Conservation (phyloP, 2,329 filamentous ascomycete genomes). For the Metarhizium sp. region DNA sequence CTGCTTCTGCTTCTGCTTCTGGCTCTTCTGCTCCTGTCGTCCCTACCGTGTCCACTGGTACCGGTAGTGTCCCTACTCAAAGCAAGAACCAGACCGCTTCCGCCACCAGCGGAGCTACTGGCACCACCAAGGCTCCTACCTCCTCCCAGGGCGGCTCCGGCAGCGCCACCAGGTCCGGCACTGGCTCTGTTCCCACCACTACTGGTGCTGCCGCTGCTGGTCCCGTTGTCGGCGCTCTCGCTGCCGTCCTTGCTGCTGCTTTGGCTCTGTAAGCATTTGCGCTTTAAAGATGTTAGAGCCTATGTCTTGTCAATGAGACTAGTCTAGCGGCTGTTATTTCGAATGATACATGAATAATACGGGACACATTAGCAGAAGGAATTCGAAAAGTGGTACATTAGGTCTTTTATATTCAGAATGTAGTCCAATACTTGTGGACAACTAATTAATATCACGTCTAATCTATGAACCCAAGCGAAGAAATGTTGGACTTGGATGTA, state of each 20-base stretch:
- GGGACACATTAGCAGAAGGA: neutral
- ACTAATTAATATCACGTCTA: constrained; percentile 1
- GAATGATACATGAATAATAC: constrained; percentile 1
- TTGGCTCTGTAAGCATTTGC: constrained; percentile 21
- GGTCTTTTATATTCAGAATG: neutral
- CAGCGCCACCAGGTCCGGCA: neutral
- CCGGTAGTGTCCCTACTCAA: constrained; percentile 6
- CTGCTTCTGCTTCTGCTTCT: neutral
- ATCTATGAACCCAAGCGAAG: neutral
- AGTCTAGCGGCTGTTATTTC: neutral
- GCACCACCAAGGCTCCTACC: neutral
- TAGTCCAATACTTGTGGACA: constrained; percentile 4
- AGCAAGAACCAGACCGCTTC: constrained; percentile 6
- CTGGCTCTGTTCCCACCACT: neutral
- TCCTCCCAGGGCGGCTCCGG: neutral
- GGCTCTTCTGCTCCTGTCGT: constrained; percentile 1
- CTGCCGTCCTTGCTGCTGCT: constrained; percentile 21
- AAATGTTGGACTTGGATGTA: too few species aligned
- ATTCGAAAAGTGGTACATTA: neutral
- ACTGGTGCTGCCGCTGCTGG: constrained; percentile 3
- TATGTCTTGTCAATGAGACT: neutral
- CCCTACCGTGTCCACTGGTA: constrained; percentile 6
- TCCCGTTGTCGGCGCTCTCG: constrained; percentile 16
- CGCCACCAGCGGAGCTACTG: neutral
- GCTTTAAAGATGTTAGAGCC: neutral